These are phyloP conservation scores for Dissophora ornata DNA, from an alignment of 192 early-diverging fungal species.

Conservation along the genomic window DNA sequence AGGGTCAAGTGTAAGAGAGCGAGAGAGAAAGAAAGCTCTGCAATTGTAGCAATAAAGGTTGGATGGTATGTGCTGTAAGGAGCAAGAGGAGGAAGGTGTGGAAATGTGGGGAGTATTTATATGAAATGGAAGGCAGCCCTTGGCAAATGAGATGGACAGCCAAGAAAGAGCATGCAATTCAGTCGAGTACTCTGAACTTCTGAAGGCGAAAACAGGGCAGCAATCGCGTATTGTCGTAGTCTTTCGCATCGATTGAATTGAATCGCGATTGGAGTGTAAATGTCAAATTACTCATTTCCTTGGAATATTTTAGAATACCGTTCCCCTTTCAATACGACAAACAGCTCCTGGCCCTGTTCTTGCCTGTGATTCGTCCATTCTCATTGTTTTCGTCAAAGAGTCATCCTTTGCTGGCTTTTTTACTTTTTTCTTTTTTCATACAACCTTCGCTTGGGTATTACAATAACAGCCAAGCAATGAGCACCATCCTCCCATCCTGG, in stretches of 20 bases:
- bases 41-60: neutral
- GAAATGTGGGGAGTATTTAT: constrained; percentile 48
- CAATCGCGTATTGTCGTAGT: constrained; percentile 2
- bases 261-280: too few relatives aligned
- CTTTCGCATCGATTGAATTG: neutral
- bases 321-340: constrained; percentile 1
- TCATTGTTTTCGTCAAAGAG: constrained; percentile 10
- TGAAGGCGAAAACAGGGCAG: too few relatives aligned
- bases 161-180: too few relatives aligned
- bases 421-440: constrained; percentile 28
- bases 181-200: too few relatives aligned
- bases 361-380: constrained; percentile 39
- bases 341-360: constrained; percentile 28
- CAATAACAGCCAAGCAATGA: constrained; percentile 31
- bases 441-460: constrained; percentile 22
- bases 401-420: constrained; percentile 1
- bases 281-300: constrained; percentile 11
- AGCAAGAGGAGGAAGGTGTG: constrained; percentile 14
- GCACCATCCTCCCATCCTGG: constrained; percentile 34
- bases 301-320: neutral
- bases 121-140: constrained; percentile 4
- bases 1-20: neutral
- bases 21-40: constrained; percentile 1
- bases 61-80: constrained; percentile 40
- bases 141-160: constrained; percentile 3